Base-by-base conservation (phyloP, 768 basidiomycete species). In the Kwoniella dendrophila region DNA sequence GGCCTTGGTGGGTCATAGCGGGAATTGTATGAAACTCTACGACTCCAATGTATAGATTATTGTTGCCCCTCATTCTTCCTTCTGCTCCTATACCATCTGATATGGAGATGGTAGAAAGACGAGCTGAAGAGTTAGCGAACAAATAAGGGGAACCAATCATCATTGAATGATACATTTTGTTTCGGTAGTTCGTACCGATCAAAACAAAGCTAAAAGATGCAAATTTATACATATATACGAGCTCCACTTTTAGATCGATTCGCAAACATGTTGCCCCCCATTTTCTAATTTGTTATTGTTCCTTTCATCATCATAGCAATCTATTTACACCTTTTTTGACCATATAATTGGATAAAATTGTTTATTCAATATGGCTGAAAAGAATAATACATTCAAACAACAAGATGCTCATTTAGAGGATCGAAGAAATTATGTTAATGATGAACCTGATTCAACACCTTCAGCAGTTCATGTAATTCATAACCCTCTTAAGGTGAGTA, bases 401-500 rank as follows among this genome's bases (percentile, higher is more conserved):
- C 30, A 55, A 55, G 53, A 55, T 33, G 53, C 53, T 41, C 53
- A 55, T 41, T 18, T 55, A n/a, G 53, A 55, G 53, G 34, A 51
- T 34, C 27, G 53, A 41, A 41, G 41, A 12, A 18, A 44, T 33
- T 55, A 40, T 44, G 53, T 40, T 10, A 38, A 51, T 33, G 49
- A 51, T 51, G 49, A 51, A 16, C 20, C 20, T 26, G 47, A 49
- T 22, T 44, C 49, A 34, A 41, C 29, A 10, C 36, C 36, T 55
- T 14, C 27, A 40, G 56, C 56, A 7, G 26, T 56, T 10, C 56
- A 52, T 45, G 59, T 68, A 20, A 58, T 68, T 32, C 50, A 68
- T 30, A 68, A 68, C 47, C 66, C 66, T n/a, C 66, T 68, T 18
- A 59, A 58, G 55, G 66, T 68, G 56, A 55, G 62, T 63, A 16